phyloP scores from a whole-genome alignment of 2,329 filamentous ascomycete genomes.

The Plenodomus biglobosus region DNA sequence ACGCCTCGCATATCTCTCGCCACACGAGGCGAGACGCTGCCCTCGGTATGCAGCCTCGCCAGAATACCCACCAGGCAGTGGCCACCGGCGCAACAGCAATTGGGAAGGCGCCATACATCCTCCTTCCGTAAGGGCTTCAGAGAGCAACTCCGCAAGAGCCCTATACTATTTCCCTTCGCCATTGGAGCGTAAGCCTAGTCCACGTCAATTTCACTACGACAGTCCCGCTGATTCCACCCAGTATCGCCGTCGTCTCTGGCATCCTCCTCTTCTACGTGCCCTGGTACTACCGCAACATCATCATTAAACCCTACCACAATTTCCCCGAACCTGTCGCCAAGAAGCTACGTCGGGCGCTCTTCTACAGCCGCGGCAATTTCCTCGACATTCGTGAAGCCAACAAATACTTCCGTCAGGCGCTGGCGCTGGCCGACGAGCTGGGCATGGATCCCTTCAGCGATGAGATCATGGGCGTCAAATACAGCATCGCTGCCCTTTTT shows the following conservation, averaged over 20 bases:
- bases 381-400: conserved; percentile 75
- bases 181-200: conserved; percentile 25
- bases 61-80: conserved; percentile 28
- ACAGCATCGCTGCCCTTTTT: conserved; percentile 77
- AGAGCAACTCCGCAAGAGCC: conserved; percentile 43
- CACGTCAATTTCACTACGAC: background rate
- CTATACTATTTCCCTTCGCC: conserved; percentile 44
- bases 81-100: conserved; percentile 28
- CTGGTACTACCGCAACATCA: conserved; percentile 51
- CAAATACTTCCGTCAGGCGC: conserved; percentile 78
- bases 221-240: conserved; percentile 14
- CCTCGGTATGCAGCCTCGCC: conserved; percentile 19
- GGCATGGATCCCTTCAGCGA: conserved; percentile 87
- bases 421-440: conserved; percentile 70
- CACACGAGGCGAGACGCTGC: conserved; percentile 29
- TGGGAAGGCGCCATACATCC: conserved; percentile 31
- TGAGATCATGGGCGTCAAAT: conserved; percentile 85
- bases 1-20: conserved; percentile 22
- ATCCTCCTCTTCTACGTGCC: conserved; percentile 48
- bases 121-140: conserved; percentile 30
- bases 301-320: conserved; percentile 54
- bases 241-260: conserved; percentile 45
- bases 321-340: conserved; percentile 72
- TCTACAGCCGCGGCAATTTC: conserved; percentile 69
- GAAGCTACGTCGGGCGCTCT: conserved; percentile 79